Evolutionary conservation across 192 early-diverging fungal species (phyloP), one percentile per base, ranked within the genome.

Genomic region (Rhizoclosmatium sp.): DNA sequence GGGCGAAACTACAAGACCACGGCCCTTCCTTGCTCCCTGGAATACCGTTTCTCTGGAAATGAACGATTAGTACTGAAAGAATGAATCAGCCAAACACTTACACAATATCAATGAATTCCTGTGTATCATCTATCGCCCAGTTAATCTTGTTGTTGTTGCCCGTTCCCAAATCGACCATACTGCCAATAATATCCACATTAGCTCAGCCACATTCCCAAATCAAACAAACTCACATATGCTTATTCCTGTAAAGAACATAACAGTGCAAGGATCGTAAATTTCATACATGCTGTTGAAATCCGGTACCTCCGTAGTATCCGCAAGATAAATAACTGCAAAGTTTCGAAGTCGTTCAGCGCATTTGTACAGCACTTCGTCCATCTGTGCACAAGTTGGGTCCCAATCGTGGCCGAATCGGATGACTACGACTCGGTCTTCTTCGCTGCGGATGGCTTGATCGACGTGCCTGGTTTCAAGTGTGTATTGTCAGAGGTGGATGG

Each of bases 121-220:
- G 94, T 75, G 95, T 93, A 74, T 97, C 95, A 59, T 95, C 94
- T 39, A 99, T 83, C 2, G 95, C 90, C 97, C 97, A 98, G 76
- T 96, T 95, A 81, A 99, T 94, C 85, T 99, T 99, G 86, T 99
- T 99, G 88, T 99, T 99, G 82, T 99, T 97, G 69, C 98, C 98
- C 0, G 98, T 99, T 16, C 98, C 98, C 46, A 99, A 81, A 91
- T 99, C 98, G 40, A 99, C 91, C 96, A 98, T 96, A 75, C 31
- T 31, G 31, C 31, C 31, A 31, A 31, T 31, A 31, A 31, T 31
- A 0, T 31, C 31, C 31, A 31, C 31, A 31, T 31, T 31, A 31
- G 31, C 31, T 31, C 31, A 31, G 31, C 31, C 31, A 31, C 31
- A 31, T 31, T 31, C 31, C 31, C 31, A 31, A 31, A 31, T 31